Evolutionary conservation across 345 rosid genomes (phyloP), one percentile per base, ranked within the genome.

Genomic region (Populus deltoides): DNA sequence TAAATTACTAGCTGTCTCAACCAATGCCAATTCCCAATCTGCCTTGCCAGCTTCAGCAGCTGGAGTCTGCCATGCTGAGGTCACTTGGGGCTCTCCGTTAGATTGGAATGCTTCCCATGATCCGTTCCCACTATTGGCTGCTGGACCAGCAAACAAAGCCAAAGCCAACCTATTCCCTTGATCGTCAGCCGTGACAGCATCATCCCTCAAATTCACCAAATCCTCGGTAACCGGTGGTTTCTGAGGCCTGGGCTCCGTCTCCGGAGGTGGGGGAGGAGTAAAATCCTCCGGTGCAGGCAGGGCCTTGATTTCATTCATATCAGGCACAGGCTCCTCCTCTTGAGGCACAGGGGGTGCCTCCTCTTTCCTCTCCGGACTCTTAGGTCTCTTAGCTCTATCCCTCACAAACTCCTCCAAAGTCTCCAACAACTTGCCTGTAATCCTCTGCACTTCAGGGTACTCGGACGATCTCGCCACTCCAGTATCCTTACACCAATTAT

Each of bases 21-120:
- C 98, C 85, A 96, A 85, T 1, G 98, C 98, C 66, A 90, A 71
- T 75, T 93, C 99, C 99, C 99, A 96, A 86, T 93, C 98, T 0
- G 89, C 90, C 74, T 91, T 89, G 71, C 92, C 98, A 0, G 74
- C 76, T 77, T 96, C 97, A 11, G 97, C 97, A 36, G 97, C 97
- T 6, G 97, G 92, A 72, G 81, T 92, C 85, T 92, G 97, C 97
- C 97, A 92, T 49, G 93, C 94, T 1, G 97, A 92, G 38, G 94
- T 92, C 68, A 92, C 89, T 38, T 85, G 82, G n/a, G 83, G 89
- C 68, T 84, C 84, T 24, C 89, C 90, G 55, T 92, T 71, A 1
- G 95, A 86, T 1, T 92, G 83, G 88, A 95, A 93, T 35, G 97
- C 94, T 83, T 93, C 93, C 96, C 98, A 95, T 16, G 94, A 85